Conservation (phyloP, 169 alveolate species). For the Eimeria praecox region DNA sequence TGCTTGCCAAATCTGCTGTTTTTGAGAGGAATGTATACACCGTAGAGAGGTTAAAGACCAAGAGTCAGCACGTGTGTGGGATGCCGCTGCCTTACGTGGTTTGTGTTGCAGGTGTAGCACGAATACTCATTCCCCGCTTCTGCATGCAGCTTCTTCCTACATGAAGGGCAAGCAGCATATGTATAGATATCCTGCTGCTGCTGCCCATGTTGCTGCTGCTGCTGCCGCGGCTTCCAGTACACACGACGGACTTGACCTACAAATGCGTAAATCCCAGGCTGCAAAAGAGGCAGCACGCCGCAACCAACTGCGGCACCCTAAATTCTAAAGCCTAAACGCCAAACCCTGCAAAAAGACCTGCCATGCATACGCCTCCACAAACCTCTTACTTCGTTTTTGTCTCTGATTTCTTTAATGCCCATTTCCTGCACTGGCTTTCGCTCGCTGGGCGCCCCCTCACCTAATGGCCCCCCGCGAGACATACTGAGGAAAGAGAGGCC, state of each 20-base stretch:
- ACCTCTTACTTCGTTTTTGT: constrained; percentile 36
- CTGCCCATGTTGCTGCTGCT: constrained; percentile 58
- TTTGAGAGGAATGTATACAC: background rate
- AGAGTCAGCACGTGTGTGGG: background rate
- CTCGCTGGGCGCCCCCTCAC: constrained; percentile 40
- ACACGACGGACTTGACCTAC: constrained; percentile 71
- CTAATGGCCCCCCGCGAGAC: constrained; percentile 24
- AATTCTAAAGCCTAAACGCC: background rate
- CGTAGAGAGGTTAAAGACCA: background rate
- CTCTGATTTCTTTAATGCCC: constrained; percentile 37
- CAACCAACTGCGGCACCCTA: background rate
- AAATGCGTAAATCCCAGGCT: constrained; percentile 59
- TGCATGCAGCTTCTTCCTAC: constrained; percentile 70
- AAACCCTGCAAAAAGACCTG: background rate
- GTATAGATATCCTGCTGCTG: constrained; percentile 69
- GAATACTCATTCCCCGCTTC: constrained; percentile 48
- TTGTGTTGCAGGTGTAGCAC: constrained; percentile 63
- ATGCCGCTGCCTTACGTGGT: constrained; percentile 28
- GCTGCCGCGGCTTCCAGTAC: constrained; percentile 75
- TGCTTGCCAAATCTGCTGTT: background rate
- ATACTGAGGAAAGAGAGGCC: constrained; percentile 45
- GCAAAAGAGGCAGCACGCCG: background rate
- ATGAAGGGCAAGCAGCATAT: constrained; percentile 73
- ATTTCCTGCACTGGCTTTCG: constrained; percentile 70
- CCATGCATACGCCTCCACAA: background rate